Conservation (phyloP, 352 stramenopile species). For the Pythium scleroteichum region DNA sequence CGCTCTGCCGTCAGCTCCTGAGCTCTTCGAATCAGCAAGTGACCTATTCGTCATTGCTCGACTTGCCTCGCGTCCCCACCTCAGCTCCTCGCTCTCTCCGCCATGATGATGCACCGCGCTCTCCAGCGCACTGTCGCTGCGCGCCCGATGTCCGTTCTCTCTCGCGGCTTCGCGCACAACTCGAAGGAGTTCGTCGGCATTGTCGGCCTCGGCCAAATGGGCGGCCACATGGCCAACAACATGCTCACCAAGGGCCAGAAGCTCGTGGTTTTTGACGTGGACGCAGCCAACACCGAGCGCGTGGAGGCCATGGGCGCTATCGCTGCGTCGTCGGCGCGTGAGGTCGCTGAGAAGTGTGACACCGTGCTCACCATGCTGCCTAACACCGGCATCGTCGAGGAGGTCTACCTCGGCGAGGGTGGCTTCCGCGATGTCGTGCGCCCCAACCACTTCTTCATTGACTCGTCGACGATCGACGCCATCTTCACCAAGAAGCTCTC, state of each 20-base stretch:
- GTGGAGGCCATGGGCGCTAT: constrained; percentile 57
- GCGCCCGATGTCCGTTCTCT: constrained; percentile 7
- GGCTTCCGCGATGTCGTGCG: constrained; percentile 72
- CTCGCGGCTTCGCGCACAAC: constrained; percentile 22
- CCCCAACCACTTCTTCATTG: constrained; percentile 88
- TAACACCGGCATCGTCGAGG: constrained; percentile 86
- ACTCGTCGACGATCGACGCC: constrained; percentile 96
- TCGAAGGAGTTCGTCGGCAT: constrained; percentile 74
- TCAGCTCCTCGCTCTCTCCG: neutral
- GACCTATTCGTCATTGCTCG: constrained; percentile 10
- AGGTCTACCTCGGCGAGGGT: constrained; percentile 63
- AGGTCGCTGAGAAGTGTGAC: constrained; percentile 77
- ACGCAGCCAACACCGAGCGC: constrained; percentile 45
- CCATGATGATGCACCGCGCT: constrained; percentile 21
- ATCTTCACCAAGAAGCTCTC: constrained; percentile 90
- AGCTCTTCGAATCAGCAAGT: neutral
- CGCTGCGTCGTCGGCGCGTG: constrained; percentile 50
- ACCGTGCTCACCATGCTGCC: constrained; percentile 96
- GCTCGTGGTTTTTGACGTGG: constrained; percentile 81
- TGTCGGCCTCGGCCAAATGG: constrained; percentile 95
- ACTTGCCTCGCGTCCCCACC: constrained; percentile 4
- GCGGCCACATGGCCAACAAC: constrained; percentile 92
- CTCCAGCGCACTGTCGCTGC: constrained; percentile 3
- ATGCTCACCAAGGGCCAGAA: constrained; percentile 78
- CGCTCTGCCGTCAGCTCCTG: constrained; percentile 1